Conservation (phyloP, 2,329 filamentous ascomycete genomes). For the Sphaerulina vaccinii region DNA sequence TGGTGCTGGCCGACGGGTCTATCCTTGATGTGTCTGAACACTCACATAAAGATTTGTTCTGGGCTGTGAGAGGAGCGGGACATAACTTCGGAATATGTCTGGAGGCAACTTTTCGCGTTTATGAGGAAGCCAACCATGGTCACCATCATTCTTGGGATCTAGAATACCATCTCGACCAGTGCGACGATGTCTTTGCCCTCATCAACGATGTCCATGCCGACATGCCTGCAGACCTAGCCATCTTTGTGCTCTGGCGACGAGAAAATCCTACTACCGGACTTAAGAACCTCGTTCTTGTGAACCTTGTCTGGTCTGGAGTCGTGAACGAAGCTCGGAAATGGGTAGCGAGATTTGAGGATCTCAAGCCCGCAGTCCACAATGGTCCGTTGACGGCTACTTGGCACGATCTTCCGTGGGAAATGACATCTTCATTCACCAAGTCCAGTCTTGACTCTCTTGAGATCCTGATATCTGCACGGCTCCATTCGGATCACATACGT, state of each 20-base stretch:
- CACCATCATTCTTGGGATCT: constrained; percentile 9
- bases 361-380: constrained; percentile 2
- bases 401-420: constrained; percentile 11
- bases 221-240: constrained; percentile 12
- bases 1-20: constrained; percentile 4
- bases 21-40: neutral
- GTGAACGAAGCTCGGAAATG: constrained; percentile 5
- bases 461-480: no score
- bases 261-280: neutral
- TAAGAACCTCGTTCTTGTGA: constrained; percentile 12
- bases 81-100: constrained; percentile 24
- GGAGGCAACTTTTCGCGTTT: constrained; percentile 4
- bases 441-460: neutral
- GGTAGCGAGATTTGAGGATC: constrained; percentile 5
- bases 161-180: constrained; percentile 11
- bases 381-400: constrained; percentile 5
- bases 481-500: no score
- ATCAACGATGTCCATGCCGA: constrained; percentile 7
- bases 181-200: constrained; percentile 6
- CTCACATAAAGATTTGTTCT: constrained; percentile 23
- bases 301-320: constrained; percentile 12
- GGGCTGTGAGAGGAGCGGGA: constrained; percentile 24
- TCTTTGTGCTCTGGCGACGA: constrained; percentile 12
- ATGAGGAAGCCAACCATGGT: neutral
- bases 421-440: no score